Evolutionary conservation across 192 early-diverging fungal species (phyloP), one percentile per base, ranked within the genome.

Genomic region (Coemansia umbellata): DNA sequence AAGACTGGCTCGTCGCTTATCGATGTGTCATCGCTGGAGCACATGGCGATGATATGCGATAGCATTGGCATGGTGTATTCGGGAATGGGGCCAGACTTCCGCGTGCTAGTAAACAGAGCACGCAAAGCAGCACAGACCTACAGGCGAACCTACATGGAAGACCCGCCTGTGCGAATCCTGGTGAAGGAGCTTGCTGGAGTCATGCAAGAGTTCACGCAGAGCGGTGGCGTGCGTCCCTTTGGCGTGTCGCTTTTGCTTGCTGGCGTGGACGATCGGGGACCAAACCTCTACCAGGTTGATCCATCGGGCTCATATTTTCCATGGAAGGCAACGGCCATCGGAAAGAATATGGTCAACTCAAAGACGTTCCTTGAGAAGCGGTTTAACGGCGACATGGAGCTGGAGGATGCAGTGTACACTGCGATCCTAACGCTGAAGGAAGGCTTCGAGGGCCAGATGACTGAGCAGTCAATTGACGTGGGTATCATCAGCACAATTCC

Each of bases 341-440:
- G 97, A 43, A 99, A 99, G 71, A 97, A 99, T 78, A 98, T 98
- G 95, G 77, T 95, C 53, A 99, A 98, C 74, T 93, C 97, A 54
- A 98, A 98, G 84, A 98, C 94, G 3, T 99, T 99, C 78, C 71
- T 99, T 55, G 95, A 99, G 72, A 99, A 99, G 84, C 69, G 93
- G 85, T 93, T 59, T 40, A 88, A 91, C 32, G 88, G 89, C 42
- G 88, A 86, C 22, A 92, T 99, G 81, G 95, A 97, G 74, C 82
- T 97, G 22, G 97, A 99, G 78, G 97, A 99, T 54, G 97, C 97
- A 9, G 88, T 97, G 32, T 94, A 99, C 79, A 99, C 94, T 10
- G 90, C 97, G n/a, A 97, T 97, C 58, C 80, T 99, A 47, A 99
- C 97, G 22, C 83, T 99, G 15, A 99, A 99, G 80, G 95, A 99